A percentile compares a stretch with the other conserved stretches of the same genome.
These are phyloP conservation scores for Leccinum colubrinum DNA, from an alignment of 1,284 basidiomycete species.

Conservation along the genomic window DNA sequence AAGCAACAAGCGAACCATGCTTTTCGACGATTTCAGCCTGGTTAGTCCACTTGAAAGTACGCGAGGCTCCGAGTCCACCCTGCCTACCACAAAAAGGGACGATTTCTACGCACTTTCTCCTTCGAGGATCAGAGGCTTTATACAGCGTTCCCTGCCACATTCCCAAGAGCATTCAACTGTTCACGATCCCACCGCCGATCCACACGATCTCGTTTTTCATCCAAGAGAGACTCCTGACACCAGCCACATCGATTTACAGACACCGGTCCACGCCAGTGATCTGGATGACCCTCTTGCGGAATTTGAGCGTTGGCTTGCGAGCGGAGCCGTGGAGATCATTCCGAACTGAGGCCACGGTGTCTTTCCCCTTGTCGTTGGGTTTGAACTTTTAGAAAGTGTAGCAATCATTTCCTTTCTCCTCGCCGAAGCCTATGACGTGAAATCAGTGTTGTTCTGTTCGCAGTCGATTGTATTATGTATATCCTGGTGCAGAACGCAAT, in stretches of 20 bases:
- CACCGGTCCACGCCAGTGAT: background rate
- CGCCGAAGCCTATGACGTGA: background rate
- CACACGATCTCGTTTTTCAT: background rate
- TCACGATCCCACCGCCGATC: background rate
- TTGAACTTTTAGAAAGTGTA: background rate
- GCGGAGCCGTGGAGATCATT: slow-evolving; percentile 40
- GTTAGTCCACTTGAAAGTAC: background rate
- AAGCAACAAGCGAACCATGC: slow-evolving; percentile 1
- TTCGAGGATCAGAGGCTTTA: slow-evolving; percentile 27
- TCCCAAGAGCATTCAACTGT: background rate
- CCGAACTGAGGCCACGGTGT: slow-evolving; percentile 13
- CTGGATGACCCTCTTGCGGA: slow-evolving; percentile 42
- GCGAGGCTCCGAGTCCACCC: background rate
- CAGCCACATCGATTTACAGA: background rate
- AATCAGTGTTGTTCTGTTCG: background rate
- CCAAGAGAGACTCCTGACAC: background rate
- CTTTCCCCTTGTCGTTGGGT: background rate
- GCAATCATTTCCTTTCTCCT: background rate
- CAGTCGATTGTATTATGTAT: background rate
- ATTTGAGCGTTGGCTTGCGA: slow-evolving; percentile 47
- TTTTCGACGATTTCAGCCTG: background rate
- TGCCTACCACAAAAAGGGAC: slow-evolving; percentile 2
- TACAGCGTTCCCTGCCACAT: slow-evolving; percentile 7
- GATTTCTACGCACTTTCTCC: slow-evolving; percentile 23
- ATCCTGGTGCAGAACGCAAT: background rate